Base-by-base conservation (phyloP, 805 yeast genomes). In the Saccharomycopsis guyanensis region DNA sequence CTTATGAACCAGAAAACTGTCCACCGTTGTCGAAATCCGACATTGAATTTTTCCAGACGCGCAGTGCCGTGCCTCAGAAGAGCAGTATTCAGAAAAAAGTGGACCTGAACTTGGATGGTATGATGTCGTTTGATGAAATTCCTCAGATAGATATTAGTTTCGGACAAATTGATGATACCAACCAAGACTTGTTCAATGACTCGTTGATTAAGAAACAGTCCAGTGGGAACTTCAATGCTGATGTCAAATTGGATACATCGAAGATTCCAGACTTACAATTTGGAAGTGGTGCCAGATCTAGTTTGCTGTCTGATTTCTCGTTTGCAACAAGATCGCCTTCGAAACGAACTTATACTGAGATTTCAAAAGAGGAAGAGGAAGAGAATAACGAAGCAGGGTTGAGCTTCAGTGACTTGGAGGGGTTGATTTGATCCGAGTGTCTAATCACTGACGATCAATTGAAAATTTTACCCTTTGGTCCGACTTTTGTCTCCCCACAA, bases 1-100 rank as follows among this genome's bases (percentile, higher is more conserved):
- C 70, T 2, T 69, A 72, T 49, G 57, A 64, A 4, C 82, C 82
- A 22, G 54, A 63, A 51, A 70, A 69, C 35, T 61, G 68, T 51
- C 68, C 67, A n/a, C 69, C 71, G 1, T 61, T 73, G 25, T 56
- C 62, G 8, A 55, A 58, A 3, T 59, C 59, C 46, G 65, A 66
- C 56, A 16, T 62, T 47, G 48, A 42, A 24, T 53, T 58, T 51
- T 46, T 63, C 53, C 51, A 56, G 29, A 47, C 57, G 23, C 40
- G 43, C 18, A 33, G 37, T 24, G 45, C 43, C 6, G 32, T 47
- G 19, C 53, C 53, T 3, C 41, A 43, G 34, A 50, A 50, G 23
- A 42, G 29, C 16, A 32, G 22, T 15, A 18, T 24, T 7, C 18
- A 36, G 4, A 37, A 36, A 24, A 47, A 40, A 20, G 16, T 43